Conservation (phyloP, 768 basidiomycete genomes). For the Mycena haematopus region DNA sequence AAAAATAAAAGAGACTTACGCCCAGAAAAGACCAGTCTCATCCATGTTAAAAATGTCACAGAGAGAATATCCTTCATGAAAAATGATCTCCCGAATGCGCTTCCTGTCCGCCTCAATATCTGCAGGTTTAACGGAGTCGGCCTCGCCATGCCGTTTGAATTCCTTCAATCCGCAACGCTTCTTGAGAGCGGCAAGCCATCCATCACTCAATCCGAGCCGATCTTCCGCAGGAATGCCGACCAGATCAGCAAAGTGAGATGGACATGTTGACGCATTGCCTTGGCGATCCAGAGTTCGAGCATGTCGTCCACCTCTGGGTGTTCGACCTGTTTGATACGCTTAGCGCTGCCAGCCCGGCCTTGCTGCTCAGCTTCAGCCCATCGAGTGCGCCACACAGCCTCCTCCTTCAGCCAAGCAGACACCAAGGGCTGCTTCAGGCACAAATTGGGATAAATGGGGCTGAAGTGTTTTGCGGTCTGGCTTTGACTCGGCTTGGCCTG, state of each 20-base stretch:
- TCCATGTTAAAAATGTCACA: slow-evolving; percentile 47
- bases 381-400: slow-evolving; percentile 33
- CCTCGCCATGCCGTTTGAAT: slow-evolving; percentile 39
- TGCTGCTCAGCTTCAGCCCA: slow-evolving; percentile 19
- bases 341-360: slow-evolving; percentile 22
- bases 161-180: too few species aligned
- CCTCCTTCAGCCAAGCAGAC: slow-evolving; percentile 39
- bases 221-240: too few species aligned
- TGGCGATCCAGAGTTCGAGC: too few species aligned
- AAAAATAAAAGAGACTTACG: slow-evolving; percentile 27
- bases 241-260: too few species aligned
- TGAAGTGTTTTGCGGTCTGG: slow-evolving; percentile 33
- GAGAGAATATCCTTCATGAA: slow-evolving; percentile 33
- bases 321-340: slow-evolving; percentile 35
- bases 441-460: slow-evolving; percentile 36
- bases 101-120: too few species aligned
- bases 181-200: too few species aligned
- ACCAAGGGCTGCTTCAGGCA: slow-evolving; percentile 35
- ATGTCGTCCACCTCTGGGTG: slow-evolving; percentile 43
- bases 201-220: too few species aligned
- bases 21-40: slow-evolving; percentile 43
- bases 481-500: slow-evolving; percentile 34
- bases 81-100: too few species aligned
- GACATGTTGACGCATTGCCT: too few species aligned
- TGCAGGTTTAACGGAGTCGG: too few species aligned